Evolutionary conservation across 2,329 filamentous ascomycete genomes (phyloP).

Genomic region (Xenosphaeropsis pyriputrescens): DNA sequence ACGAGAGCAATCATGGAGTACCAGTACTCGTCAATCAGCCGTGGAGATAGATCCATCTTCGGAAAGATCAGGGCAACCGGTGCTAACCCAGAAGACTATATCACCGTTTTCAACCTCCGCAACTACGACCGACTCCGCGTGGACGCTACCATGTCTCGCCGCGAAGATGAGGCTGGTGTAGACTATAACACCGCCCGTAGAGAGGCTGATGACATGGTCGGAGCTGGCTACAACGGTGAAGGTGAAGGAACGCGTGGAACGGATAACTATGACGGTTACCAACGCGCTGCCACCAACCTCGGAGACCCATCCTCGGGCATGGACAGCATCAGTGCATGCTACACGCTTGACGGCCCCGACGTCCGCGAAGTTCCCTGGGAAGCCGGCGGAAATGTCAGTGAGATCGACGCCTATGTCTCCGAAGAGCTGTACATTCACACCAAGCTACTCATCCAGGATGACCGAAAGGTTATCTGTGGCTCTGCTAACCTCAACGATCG

Average conservation of each 20-base stretch:
- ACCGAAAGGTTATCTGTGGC: slow-evolving; percentile 69
- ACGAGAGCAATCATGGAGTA: slow-evolving; percentile 83
- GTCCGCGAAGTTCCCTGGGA: slow-evolving; percentile 43
- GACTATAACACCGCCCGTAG: slow-evolving; percentile 51
- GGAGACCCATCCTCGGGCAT: slow-evolving; percentile 33
- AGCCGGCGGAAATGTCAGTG: slow-evolving; percentile 33
- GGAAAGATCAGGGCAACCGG: slow-evolving; percentile 51
- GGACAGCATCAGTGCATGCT: slow-evolving; percentile 66
- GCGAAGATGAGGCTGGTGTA: slow-evolving; percentile 36
- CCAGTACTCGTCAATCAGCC: slow-evolving; percentile 68
- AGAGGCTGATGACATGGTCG: slow-evolving; percentile 45
- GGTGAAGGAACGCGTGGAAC: slow-evolving; percentile 21
- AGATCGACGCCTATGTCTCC: slow-evolving; percentile 45
- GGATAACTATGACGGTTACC: slow-evolving; percentile 39
- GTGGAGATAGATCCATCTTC: slow-evolving; percentile 65
- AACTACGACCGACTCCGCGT: slow-evolving; percentile 76
- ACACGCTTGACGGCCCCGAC: slow-evolving; percentile 66
- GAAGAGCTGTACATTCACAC: slow-evolving; percentile 50
- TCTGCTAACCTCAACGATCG: slow-evolving; percentile 44
- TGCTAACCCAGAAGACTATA: slow-evolving; percentile 57
- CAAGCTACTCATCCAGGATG: slow-evolving; percentile 70
- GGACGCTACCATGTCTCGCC: slow-evolving; percentile 35
- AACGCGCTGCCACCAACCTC: slow-evolving; percentile 46
- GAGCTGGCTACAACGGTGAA: slow-evolving; percentile 23
- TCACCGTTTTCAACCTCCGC: slow-evolving; percentile 73